Evolutionary conservation across 495 filamentous ascomycete species (phyloP).

Genomic region (Xylaria cubensis): DNA sequence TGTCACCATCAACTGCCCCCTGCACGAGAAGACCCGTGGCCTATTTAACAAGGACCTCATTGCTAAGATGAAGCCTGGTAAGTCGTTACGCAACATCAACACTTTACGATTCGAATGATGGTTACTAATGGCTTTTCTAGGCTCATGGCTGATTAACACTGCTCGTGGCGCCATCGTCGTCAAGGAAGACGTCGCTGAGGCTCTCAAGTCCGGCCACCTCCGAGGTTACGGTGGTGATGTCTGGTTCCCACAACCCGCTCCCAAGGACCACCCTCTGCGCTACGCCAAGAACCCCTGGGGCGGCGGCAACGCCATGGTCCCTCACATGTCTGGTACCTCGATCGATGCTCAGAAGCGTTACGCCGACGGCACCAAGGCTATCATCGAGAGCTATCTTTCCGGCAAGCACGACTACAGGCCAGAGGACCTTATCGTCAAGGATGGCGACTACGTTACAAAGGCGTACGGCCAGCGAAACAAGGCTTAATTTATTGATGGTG

Average conservation of each 20-base stretch:
- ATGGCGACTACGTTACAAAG: conserved; percentile 94
- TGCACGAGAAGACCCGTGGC: conserved; percentile 95
- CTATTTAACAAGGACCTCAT: conserved; percentile 99
- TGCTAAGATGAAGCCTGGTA: conserved; percentile 97
- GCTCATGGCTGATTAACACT: conserved; percentile 97
- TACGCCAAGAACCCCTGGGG: conserved; percentile 93
- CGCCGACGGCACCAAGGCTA: conserved; percentile 84
- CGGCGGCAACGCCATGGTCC: conserved; percentile 97
- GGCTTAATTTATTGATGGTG: conserved; percentile 22
- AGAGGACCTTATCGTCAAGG: conserved; percentile 90
- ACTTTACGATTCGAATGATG: neutral
- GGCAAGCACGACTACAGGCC: conserved; percentile 85
- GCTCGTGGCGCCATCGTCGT: conserved; percentile 98
- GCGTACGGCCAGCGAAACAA: conserved; percentile 85
- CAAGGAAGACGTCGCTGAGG: conserved; percentile 97
- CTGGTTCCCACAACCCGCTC: conserved; percentile 84
- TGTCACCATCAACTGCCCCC: conserved; percentile 98
- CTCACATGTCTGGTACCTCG: conserved; percentile 97
- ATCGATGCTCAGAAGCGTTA: conserved; percentile 98
- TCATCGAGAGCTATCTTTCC: conserved; percentile 88
- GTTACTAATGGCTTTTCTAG: conserved; percentile 46
- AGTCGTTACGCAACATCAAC: conserved; percentile 29
- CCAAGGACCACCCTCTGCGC: conserved; percentile 91
- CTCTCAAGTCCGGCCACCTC: conserved; percentile 91
- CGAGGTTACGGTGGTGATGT: conserved; percentile 97